These are phyloP conservation scores for Penicillium olsonii DNA, from an alignment of 2,329 filamentous ascomycete species.

Conservation along the genomic window DNA sequence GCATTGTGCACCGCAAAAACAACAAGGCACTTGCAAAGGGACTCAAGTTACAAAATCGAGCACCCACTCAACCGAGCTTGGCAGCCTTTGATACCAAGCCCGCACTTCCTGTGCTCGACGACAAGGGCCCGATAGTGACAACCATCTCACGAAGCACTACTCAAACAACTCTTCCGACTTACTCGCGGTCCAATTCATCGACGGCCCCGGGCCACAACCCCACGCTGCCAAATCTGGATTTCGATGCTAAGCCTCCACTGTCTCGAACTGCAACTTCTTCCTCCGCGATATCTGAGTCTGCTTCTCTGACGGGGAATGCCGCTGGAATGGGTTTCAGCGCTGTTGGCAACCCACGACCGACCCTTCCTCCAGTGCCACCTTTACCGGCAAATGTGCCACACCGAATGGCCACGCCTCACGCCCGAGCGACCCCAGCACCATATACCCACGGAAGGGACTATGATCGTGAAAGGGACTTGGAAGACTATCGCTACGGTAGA, in stretches of 20 bases:
- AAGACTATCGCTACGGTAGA: no score
- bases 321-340: slow-evolving; percentile 38
- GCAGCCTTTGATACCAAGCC: slow-evolving; percentile 36
- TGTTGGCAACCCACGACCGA: slow-evolving; percentile 31
- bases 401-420: slow-evolving; percentile 28
- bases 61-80: slow-evolving; percentile 43
- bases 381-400: slow-evolving; percentile 28
- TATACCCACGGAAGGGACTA: slow-evolving; percentile 23
- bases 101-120: slow-evolving; percentile 64
- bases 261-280: slow-evolving; percentile 49
- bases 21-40: slow-evolving; percentile 85
- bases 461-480: slow-evolving; percentile 15
- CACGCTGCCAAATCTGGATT: slow-evolving; percentile 45
- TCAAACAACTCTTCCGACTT: slow-evolving; percentile 65
- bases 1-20: slow-evolving; percentile 82
- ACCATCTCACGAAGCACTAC: slow-evolving; percentile 46
- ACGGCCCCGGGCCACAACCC: slow-evolving; percentile 25
- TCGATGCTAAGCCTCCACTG: slow-evolving; percentile 45
- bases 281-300: slow-evolving; percentile 54
- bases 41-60: slow-evolving; percentile 58
- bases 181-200: slow-evolving; percentile 57
- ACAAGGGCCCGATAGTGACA: slow-evolving; percentile 35
- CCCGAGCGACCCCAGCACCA: slow-evolving; percentile 26
- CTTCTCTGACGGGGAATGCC: slow-evolving; percentile 46
- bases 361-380: slow-evolving; percentile 35